Conservation (phyloP, 208 protist species). For the Crithidia sp. region DNA sequence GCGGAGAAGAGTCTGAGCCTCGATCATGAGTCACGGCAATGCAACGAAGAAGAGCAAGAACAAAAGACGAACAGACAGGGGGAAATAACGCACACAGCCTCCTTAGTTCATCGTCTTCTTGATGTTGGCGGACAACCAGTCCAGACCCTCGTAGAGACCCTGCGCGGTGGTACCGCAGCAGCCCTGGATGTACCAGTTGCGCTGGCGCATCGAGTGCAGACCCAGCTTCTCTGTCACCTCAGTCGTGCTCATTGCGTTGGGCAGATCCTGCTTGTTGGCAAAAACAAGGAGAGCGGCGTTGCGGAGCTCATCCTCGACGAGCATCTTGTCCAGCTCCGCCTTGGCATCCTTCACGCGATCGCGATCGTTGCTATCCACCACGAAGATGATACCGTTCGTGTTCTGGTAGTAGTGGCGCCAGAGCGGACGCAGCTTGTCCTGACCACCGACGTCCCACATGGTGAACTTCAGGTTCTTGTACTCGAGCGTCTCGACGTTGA, state of each 20-base stretch:
- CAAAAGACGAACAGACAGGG: neutral
- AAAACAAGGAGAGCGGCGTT: conserved; percentile 97
- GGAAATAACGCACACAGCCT: neutral
- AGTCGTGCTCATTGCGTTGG: conserved; percentile 96
- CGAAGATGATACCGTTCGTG: conserved; percentile 97
- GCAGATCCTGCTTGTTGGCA: conserved; percentile 99
- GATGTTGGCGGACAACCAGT: conserved; percentile 91
- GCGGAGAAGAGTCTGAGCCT: too few relatives aligned
- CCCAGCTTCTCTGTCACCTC: conserved; percentile 97
- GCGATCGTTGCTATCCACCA: conserved; percentile 97
- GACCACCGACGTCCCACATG: conserved; percentile 97
- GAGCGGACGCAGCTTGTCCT: conserved; percentile 96
- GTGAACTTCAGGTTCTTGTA: conserved; percentile 98
- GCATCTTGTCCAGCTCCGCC: conserved; percentile 95
- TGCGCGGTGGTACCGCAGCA: conserved; percentile 93
- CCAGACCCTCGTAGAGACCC: conserved; percentile 93
- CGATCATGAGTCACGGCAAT: too few relatives aligned
- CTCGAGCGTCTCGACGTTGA: conserved; percentile 98
- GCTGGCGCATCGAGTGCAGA: conserved; percentile 92
- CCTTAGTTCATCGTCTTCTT: conserved; percentile 79
- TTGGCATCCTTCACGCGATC: conserved; percentile 92
- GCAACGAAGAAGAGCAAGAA: neutral
- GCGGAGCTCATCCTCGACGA: conserved; percentile 97
- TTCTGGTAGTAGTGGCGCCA: conserved; percentile 98
- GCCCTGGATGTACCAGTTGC: conserved; percentile 94